Percentiles rank a stretch among this genome's conserved stretches.
phyloP scores from a whole-genome alignment of 2,329 filamentous ascomycete species.

The Penicillium psychrosexuale region DNA sequence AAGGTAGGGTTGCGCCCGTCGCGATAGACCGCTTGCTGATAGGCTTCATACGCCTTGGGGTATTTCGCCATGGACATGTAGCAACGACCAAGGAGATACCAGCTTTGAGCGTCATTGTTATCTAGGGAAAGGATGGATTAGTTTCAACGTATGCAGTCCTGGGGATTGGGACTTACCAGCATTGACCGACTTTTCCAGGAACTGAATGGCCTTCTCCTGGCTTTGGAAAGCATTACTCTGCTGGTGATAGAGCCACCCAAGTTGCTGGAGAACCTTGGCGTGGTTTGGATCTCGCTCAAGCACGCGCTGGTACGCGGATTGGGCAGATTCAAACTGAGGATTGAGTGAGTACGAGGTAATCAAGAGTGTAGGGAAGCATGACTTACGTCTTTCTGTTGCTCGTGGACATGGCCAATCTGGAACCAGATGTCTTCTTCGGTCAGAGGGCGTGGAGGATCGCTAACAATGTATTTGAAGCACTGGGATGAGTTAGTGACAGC shows the following conservation, averaged over 20 bases:
- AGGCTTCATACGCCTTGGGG: constrained; percentile 96
- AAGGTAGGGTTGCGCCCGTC: constrained; percentile 97
- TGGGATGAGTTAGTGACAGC: constrained; percentile 39
- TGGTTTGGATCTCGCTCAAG: constrained; percentile 93
- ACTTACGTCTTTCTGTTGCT: constrained; percentile 96
- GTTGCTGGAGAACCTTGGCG: constrained; percentile 94
- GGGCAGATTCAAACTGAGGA: constrained; percentile 83
- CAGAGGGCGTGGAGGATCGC: constrained; percentile 82
- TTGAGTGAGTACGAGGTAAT: constrained; percentile 29
- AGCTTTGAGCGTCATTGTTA: constrained; percentile 92
- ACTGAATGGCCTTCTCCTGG: constrained; percentile 95
- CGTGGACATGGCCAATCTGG: constrained; percentile 97
- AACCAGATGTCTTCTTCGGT: constrained; percentile 99
- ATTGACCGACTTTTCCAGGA: constrained; percentile 91
- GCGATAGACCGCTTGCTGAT: constrained; percentile 97
- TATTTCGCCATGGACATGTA: constrained; percentile 99
- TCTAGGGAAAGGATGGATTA: constrained; percentile 52
- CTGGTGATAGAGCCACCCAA: constrained; percentile 97
- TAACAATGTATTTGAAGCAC: constrained; percentile 99
- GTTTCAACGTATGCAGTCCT: background rate
- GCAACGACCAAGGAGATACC: constrained; percentile 95
- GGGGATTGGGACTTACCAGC: constrained; percentile 61
- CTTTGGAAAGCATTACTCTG: constrained; percentile 87
- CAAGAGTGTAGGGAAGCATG: background rate
- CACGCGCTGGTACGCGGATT: constrained; percentile 86